Base-by-base conservation (phyloP, 306 rosid genomes). In the Nissolia schottii region DNA sequence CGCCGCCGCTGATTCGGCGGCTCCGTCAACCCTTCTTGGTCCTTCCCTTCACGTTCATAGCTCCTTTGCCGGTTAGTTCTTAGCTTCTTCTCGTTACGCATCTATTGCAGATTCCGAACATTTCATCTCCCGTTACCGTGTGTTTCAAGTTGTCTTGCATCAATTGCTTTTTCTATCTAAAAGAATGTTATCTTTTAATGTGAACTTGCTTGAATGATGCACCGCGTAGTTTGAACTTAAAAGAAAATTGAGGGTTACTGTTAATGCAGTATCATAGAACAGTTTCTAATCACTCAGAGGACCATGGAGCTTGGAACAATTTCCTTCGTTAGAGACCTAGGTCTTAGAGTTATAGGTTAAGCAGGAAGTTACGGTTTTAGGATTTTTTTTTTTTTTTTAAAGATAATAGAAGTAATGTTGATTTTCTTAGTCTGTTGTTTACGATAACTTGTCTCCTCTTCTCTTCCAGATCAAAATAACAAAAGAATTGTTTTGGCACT, bases 41-140 rank as follows among this genome's bases (percentile, higher is more conserved):
- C 99, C 97, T 54, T 95, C 99, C 67, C 90, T 91, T 51, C 99
- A 86, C 78, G 93, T 95, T 64, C 99, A 95, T 61, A 91, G 80
- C 77, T 82, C 96, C 54, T 95, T 95, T 71, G 95, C 92, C 2
- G 99, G 99, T 95, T 46, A 68, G 90, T 84, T 60, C 59, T 7
- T 59, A 29, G 14, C 65, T 58, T 73, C 32, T 70, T 51, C 70
- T 29, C n/a, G n/a, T n/a, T n/a, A n/a, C n/a, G n/a, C n/a, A n/a
- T n/a, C n/a, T n/a, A n/a, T n/a, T n/a, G n/a, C n/a, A n/a, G n/a
- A n/a, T n/a, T n/a, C n/a, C n/a, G n/a, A n/a, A n/a, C n/a, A n/a
- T n/a, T n/a, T n/a, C n/a, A n/a, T 15, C 4, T 54, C 14, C 16
- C 40, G 12, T 7, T 37, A 22, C 18, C 7, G 9, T 34, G n/a